Percentiles rank a stretch among this genome's conserved stretches.
Evolutionary conservation across 768 basidiomycete species (phyloP).

Genomic region (Kwoniella europaea): DNA sequence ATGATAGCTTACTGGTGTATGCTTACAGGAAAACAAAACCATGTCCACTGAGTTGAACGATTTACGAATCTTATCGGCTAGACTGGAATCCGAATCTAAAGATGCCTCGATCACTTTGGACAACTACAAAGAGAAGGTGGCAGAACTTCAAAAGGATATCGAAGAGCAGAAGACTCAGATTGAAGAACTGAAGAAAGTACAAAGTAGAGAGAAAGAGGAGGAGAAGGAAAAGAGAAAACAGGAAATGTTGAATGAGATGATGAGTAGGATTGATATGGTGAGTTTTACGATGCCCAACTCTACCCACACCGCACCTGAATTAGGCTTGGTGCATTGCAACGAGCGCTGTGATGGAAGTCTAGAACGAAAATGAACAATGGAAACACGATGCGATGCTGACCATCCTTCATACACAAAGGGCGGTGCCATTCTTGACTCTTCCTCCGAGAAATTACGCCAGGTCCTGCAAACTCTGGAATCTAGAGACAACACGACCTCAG

Average conservation of each 20-base stretch:
- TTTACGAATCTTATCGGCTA: conserved; percentile 84
- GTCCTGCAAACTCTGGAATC: conserved; percentile 40
- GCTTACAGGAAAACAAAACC: conserved; percentile 80
- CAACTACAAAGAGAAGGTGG: conserved; percentile 91
- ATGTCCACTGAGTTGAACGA: conserved; percentile 95
- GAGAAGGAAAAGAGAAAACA: conserved; percentile 99
- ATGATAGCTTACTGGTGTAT: background rate
- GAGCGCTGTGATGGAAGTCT: no score
- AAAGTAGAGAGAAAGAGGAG: conserved; percentile 84
- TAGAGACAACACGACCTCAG: conserved; percentile 62
- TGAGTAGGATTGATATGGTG: conserved; percentile 97
- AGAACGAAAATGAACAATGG: no score
- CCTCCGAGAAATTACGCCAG: conserved; percentile 48
- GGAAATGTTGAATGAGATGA: conserved; percentile 99
- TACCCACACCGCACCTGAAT: no score
- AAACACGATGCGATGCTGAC: conserved; percentile 22
- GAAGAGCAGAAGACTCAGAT: conserved; percentile 63
- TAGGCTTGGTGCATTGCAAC: no score
- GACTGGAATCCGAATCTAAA: conserved; percentile 94
- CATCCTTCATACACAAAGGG: conserved; percentile 31
- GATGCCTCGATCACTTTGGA: conserved; percentile 91
- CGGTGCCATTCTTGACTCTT: conserved; percentile 37
- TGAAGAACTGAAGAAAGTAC: conserved; percentile 83
- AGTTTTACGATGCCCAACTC: conserved; percentile 45
- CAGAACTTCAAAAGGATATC: conserved; percentile 72